Base-by-base conservation (phyloP, 2,329 filamentous ascomycete genomes). In the Nemania abortiva region DNA sequence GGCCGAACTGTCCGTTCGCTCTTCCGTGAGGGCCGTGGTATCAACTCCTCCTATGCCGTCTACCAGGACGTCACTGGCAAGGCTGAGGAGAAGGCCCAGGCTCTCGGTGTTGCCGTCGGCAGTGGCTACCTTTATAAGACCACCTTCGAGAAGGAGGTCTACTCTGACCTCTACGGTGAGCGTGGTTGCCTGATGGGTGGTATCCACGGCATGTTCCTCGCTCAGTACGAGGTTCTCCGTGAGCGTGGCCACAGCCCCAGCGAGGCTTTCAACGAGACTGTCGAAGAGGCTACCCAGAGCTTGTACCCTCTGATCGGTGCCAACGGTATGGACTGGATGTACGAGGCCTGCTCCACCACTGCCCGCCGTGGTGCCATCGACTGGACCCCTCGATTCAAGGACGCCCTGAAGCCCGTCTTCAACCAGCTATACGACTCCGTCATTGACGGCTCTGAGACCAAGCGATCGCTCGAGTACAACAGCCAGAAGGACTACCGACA, bases 291-390 rank as follows among this genome's bases (percentile, higher is more conserved):
- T 75, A 99, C 96, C 62, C 96, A 99, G 90, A 94, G 90, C 76
- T 88, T 99, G 81, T 99, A 99, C 90, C 96, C 96, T 74, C 89
- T 99, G 81, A 99, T 99, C 80, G 96, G 95, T 81, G 90, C 89
- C 85, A 92, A 98, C 86, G 96, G 96, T 81, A 98, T 99, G 96
- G 96, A 99, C 89, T 99, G 97, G 94, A 99, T 99, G 96, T 99
- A 97, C 88, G 95, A 95, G 83, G 96, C 96, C 76, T 99, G 96
- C 92, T 98, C 95, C 73, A 99, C 96, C 82, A 99, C 96, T 68
- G 96, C 96, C 81, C 94, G 96, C 81, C 95, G 96, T 82, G 96
- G 96, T 85, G 96, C 96, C 85, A 97, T 99, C 82, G 96, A 99
- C 90, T 99, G 96, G 96, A 95, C 92, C 82, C 91, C 91, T 84